phyloP scores from a whole-genome alignment of 805 yeast species.

The Clavispora phyllophila region DNA sequence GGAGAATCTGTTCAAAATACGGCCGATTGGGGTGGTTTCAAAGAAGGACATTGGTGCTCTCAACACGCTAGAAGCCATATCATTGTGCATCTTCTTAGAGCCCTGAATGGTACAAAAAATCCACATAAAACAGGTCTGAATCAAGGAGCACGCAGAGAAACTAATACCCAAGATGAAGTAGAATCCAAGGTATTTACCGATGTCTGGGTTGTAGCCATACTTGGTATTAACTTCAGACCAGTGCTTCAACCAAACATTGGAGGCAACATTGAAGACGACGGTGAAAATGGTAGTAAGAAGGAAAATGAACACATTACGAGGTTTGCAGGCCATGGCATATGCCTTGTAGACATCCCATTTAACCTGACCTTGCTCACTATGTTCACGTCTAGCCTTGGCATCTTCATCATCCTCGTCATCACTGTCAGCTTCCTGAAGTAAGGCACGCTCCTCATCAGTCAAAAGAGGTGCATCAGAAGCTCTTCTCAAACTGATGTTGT shows the following conservation, averaged over 20 bases:
- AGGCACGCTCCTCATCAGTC: constrained; percentile 29
- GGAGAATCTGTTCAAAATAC: constrained; percentile 86
- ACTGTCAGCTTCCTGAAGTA: constrained; percentile 24
- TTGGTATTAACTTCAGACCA: constrained; percentile 90
- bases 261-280: constrained; percentile 56
- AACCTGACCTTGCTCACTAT: constrained; percentile 89
- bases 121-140: constrained; percentile 70
- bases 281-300: constrained; percentile 51
- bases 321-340: constrained; percentile 86
- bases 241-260: constrained; percentile 90
- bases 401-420: constrained; percentile 34
- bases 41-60: constrained; percentile 94
- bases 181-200: constrained; percentile 65
- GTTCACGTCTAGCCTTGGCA: constrained; percentile 56
- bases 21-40: constrained; percentile 93
- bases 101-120: constrained; percentile 79
- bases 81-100: constrained; percentile 67
- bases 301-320: constrained; percentile 55
- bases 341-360: constrained; percentile 78
- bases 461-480: constrained; percentile 55
- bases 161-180: constrained; percentile 72
- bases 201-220: constrained; percentile 65
- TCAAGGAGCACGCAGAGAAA: constrained; percentile 54
- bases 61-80: constrained; percentile 66
- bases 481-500: constrained; percentile 44